A percentile compares a stretch with the other conserved stretches of the same genome.
phyloP scores from a whole-genome alignment of 768 basidiomycete genomes.

The Tylopilus vinaceipallidus region DNA sequence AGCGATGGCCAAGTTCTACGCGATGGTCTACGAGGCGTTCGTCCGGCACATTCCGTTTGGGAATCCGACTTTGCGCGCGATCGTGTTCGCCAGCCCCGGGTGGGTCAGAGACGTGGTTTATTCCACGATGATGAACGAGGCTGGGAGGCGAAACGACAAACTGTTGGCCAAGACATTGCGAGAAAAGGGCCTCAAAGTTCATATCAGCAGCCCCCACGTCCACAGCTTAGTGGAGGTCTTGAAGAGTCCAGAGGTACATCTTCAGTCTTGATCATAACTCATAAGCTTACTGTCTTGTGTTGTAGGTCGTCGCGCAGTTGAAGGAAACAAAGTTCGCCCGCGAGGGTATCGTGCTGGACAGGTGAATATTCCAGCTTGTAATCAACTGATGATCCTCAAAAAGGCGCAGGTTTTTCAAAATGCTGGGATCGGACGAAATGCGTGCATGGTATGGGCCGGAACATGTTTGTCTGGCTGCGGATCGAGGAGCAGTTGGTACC shows the following conservation, averaged over 20 bases:
- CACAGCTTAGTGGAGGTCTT: slow-evolving; percentile 94
- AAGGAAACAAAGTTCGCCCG: slow-evolving; percentile 96
- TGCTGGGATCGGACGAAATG: slow-evolving; percentile 92
- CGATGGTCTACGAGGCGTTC: slow-evolving; percentile 82
- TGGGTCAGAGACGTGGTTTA: slow-evolving; percentile 91
- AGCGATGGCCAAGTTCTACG: slow-evolving; percentile 80
- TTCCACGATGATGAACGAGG: slow-evolving; percentile 81
- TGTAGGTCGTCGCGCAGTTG: slow-evolving; percentile 67
- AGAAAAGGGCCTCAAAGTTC: slow-evolving; percentile 87
- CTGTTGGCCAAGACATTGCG: slow-evolving; percentile 67
- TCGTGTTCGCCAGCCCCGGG: slow-evolving; percentile 96
- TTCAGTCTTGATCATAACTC: background rate
- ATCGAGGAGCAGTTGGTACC: slow-evolving; percentile 91
- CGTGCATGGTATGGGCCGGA: slow-evolving; percentile 98
- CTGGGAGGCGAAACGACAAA: slow-evolving; percentile 79
- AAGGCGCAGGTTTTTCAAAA: slow-evolving; percentile 85
- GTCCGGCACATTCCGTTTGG: slow-evolving; percentile 87
- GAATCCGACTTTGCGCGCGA: slow-evolving; percentile 70
- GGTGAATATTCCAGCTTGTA: slow-evolving; percentile 39
- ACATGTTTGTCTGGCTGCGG: slow-evolving; percentile 88
- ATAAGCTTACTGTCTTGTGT: background rate
- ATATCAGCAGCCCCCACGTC: slow-evolving; percentile 90
- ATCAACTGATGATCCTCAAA: background rate
- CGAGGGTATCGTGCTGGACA: slow-evolving; percentile 90
- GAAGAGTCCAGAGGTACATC: slow-evolving; percentile 87